Conservation (phyloP, 352 stramenopile species). For the Globisporangium ultimum region DNA sequence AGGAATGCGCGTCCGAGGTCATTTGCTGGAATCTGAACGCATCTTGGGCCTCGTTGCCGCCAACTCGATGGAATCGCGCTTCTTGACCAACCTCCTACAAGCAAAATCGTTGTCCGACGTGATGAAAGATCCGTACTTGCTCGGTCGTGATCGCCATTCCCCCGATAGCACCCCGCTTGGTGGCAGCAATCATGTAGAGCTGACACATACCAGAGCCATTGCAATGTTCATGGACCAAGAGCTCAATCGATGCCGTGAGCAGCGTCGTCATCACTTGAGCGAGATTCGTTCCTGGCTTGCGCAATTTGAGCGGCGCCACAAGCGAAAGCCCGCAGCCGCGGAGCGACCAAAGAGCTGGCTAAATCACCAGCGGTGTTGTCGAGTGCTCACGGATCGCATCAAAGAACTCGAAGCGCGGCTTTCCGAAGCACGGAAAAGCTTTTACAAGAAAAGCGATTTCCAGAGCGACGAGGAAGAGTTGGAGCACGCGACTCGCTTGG, state of each 20-base stretch:
- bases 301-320: conserved; percentile 57
- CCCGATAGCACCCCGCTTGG: background rate
- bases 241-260: conserved; percentile 30
- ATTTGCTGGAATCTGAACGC: conserved; percentile 26
- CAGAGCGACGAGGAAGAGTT: conserved; percentile 4
- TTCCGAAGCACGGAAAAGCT: conserved; percentile 20
- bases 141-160: background rate
- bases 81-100: conserved; percentile 30
- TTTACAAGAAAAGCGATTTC: conserved; percentile 21
- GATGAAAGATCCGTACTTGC: conserved; percentile 13
- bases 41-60: conserved; percentile 23
- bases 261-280: conserved; percentile 29
- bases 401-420: conserved; percentile 31
- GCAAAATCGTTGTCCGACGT: conserved; percentile 11
- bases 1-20: conserved; percentile 28
- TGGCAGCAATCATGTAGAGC: background rate
- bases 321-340: conserved; percentile 29
- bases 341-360: conserved; percentile 37
- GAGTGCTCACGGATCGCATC: conserved; percentile 33
- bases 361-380: conserved; percentile 30
- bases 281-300: conserved; percentile 45
- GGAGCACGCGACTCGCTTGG: background rate
- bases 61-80: conserved; percentile 23
- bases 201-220: conserved; percentile 14
- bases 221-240: conserved; percentile 39